Evolutionary conservation across 192 early-diverging fungal species (phyloP).

Genomic region (Umbelopsis sp.): DNA sequence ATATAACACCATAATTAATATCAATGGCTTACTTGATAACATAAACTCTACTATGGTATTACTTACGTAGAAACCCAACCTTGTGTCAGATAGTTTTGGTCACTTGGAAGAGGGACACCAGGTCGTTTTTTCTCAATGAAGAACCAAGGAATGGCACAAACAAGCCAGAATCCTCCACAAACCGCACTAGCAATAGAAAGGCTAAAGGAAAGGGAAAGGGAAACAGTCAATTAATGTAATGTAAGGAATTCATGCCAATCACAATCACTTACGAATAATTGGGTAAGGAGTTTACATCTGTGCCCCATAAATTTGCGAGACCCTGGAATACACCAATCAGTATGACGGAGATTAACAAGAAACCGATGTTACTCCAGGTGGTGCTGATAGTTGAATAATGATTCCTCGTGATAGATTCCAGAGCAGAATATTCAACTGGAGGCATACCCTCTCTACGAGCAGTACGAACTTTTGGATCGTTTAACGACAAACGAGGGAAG

Average conservation of each 20-base stretch:
- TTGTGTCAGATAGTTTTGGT: constrained; percentile 34
- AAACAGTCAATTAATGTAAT: neutral
- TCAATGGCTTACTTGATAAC: neutral
- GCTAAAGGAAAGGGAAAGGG: neutral
- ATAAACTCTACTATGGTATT: neutral
- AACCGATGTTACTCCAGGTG: constrained; percentile 47
- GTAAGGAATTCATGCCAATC: neutral
- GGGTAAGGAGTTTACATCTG: neutral
- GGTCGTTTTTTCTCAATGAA: constrained; percentile 38
- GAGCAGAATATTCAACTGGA: constrained; percentile 4
- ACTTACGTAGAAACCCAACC: constrained; percentile 27
- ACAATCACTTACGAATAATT: constrained; percentile 2
- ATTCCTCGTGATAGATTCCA: constrained; percentile 31
- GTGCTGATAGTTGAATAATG: constrained; percentile 50
- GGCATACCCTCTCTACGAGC: constrained; percentile 21
- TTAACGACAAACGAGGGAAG: constrained; percentile 18
- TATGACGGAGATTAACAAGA: constrained; percentile 35
- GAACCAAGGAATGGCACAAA: constrained; percentile 44
- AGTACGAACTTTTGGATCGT: constrained; percentile 23
- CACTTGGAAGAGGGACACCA: constrained; percentile 39
- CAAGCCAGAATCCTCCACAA: constrained; percentile 38
- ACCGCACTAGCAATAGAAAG: constrained; percentile 30
- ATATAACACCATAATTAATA: neutral
- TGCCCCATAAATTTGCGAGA: neutral
- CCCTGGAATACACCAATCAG: constrained; percentile 31